A percentile compares a stretch with the other conserved stretches of the same genome.
These are phyloP conservation scores for Solanum megistacrolobum DNA, from an alignment of 257 asterid species.

Conservation along the genomic window DNA sequence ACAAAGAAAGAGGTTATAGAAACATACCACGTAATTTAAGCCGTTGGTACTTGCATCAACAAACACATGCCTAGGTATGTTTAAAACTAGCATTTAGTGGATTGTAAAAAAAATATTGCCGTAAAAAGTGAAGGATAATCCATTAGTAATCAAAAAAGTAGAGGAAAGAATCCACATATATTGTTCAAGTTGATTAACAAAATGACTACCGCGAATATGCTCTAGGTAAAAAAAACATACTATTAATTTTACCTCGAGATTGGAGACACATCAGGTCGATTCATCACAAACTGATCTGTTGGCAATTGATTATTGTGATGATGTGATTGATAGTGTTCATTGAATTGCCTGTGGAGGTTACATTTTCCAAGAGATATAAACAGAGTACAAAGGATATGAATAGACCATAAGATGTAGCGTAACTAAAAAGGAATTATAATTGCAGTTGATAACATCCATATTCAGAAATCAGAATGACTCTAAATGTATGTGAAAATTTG, in stretches of 20 bases:
- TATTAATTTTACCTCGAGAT: background rate
- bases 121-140: background rate
- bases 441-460: background rate
- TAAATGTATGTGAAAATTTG: background rate
- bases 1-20: background rate
- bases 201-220: background rate
- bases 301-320: background rate
- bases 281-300: background rate
- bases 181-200: background rate
- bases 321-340: background rate
- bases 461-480: background rate
- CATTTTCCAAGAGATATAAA: background rate
- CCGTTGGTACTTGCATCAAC: background rate
- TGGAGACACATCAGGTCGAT: background rate
- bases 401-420: background rate
- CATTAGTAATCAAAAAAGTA: background rate
- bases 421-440: background rate
- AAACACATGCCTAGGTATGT: background rate
- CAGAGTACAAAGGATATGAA: background rate
- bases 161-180: background rate
- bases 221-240: background rate
- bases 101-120: background rate
- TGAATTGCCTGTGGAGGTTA: background rate
- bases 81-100: background rate
- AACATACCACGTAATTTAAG: background rate